Evolutionary conservation across 2,329 filamentous ascomycete species (phyloP).

Genomic region (Leptographium procerum): DNA sequence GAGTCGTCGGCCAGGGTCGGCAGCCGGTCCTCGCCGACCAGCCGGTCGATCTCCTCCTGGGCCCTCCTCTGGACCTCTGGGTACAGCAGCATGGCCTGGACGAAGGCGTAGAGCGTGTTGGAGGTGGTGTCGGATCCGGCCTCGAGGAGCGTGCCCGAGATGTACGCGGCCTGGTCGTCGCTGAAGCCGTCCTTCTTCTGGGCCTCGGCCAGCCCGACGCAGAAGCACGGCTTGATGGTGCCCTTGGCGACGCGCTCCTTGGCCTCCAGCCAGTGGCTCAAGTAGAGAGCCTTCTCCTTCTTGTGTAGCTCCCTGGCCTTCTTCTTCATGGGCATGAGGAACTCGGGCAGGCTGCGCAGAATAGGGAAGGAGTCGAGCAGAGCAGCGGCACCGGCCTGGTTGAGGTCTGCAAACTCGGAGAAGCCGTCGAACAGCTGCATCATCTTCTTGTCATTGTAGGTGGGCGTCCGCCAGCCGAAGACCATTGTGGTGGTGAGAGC

Average conservation of each 20-base stretch:
- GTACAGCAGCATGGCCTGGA: conserved; percentile 40
- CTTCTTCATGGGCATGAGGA: conserved; percentile 23
- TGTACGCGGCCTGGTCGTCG: conserved; percentile 21
- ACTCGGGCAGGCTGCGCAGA: conserved; percentile 29
- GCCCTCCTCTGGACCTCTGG: conserved; percentile 40
- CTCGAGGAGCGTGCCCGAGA: conserved; percentile 24
- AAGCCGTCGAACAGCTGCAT: conserved; percentile 9
- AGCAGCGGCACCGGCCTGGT: conserved; percentile 1
- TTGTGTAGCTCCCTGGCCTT: conserved; percentile 30
- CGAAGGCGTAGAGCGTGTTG: conserved; percentile 38
- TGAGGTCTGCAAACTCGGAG: conserved; percentile 1
- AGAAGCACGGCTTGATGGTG: conserved; percentile 14
- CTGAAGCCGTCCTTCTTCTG: conserved; percentile 17
- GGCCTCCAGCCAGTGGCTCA: conserved; percentile 27
- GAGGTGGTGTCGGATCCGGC: conserved; percentile 34
- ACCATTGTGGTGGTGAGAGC: conserved; percentile 11
- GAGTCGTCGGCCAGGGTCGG: conserved; percentile 38
- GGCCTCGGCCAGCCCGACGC: conserved; percentile 1
- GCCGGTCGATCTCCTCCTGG: conserved; percentile 45
- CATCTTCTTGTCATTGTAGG: conserved; percentile 9
- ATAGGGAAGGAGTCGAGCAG: conserved; percentile 7
- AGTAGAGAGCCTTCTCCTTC: conserved; percentile 29
- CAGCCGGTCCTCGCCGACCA: conserved; percentile 42
- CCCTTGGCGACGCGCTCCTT: conserved; percentile 22
- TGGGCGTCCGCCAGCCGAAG: conserved; percentile 11